Conservation (phyloP, 495 filamentous ascomycete genomes). For the Rhypophila decipiens region DNA sequence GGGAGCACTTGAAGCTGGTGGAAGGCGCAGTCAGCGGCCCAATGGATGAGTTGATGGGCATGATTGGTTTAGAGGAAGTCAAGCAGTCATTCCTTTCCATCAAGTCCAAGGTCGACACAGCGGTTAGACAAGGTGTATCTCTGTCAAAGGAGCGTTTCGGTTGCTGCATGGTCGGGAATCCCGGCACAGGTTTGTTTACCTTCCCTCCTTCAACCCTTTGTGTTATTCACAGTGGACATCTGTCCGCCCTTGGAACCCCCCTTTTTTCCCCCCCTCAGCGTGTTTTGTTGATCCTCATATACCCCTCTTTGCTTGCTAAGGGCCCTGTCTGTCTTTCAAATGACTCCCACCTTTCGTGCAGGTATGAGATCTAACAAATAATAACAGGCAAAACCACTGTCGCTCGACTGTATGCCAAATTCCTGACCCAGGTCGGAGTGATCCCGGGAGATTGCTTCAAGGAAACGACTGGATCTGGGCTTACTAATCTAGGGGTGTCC, state of each 20-base stretch:
- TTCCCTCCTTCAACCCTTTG: no score
- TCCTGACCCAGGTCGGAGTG: slow-evolving; percentile 55
- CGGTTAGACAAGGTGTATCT: slow-evolving; percentile 49
- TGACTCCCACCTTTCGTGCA: no score
- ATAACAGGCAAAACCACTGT: slow-evolving; percentile 73
- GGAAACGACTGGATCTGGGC: slow-evolving; percentile 63
- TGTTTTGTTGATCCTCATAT: no score
- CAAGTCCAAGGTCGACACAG: slow-evolving; percentile 60
- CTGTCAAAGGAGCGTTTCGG: slow-evolving; percentile 57
- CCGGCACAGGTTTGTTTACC: slow-evolving; percentile 58
- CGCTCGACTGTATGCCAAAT: slow-evolving; percentile 67
- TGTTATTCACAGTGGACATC: no score
- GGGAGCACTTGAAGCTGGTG: slow-evolving; percentile 52
- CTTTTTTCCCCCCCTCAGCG: no score
- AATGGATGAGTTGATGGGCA: slow-evolving; percentile 60
- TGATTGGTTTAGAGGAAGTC: slow-evolving; percentile 68
- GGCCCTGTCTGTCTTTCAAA: no score
- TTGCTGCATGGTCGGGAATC: slow-evolving; percentile 65
- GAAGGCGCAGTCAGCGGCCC: slow-evolving; percentile 45
- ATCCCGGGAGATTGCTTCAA: slow-evolving; percentile 49
- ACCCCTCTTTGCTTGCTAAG: no score
- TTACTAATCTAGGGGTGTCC: slow-evolving; percentile 57
- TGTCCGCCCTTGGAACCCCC: no score
- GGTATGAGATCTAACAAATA: neutral
- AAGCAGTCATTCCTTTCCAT: slow-evolving; percentile 59